A percentile compares a stretch with the other conserved stretches of the same genome.
Conservation (phyloP, 495 filamentous ascomycete species). For the Talaromyces borbonicus region DNA sequence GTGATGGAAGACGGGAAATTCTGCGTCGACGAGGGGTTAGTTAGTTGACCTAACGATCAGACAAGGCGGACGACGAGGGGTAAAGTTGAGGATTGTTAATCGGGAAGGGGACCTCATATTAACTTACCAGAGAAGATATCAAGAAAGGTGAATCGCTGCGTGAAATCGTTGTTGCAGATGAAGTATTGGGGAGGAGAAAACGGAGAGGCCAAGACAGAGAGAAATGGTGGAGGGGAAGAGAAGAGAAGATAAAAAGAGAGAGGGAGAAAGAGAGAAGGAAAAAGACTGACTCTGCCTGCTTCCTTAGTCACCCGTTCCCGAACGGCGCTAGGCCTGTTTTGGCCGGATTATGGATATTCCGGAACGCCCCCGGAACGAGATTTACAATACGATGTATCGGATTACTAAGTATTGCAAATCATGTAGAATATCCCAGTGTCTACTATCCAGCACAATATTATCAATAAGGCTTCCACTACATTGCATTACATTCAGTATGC, state of each 20-base stretch:
- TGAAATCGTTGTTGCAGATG: too few species aligned
- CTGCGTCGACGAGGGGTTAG: conserved; percentile 10
- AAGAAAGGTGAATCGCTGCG: too few species aligned
- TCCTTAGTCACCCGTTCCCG: too few species aligned
- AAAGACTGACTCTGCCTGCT: conserved; percentile 2
- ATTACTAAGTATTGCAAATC: too few species aligned
- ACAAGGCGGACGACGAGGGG: neutral
- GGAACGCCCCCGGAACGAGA: neutral
- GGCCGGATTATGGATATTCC: neutral
- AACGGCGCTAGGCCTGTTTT: conserved; percentile 4
- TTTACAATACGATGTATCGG: too few species aligned
- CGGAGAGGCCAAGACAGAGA: conserved; percentile 8
- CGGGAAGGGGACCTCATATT: neutral
- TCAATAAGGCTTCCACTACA: too few species aligned
- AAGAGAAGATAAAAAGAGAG: conserved; percentile 9
- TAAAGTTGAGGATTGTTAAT: neutral
- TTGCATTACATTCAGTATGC: too few species aligned
- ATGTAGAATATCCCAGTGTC: too few species aligned
- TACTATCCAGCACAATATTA: too few species aligned
- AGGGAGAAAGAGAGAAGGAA: conserved; percentile 9
- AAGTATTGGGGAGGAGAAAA: conserved; percentile 10
- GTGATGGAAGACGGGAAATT: conserved; percentile 11
- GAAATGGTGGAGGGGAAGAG: conserved; percentile 9
- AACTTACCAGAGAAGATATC: neutral
- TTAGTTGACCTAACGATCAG: neutral